Base-by-base conservation (phyloP, 2,329 filamentous ascomycete species). In the Metarhizium rileyi region DNA sequence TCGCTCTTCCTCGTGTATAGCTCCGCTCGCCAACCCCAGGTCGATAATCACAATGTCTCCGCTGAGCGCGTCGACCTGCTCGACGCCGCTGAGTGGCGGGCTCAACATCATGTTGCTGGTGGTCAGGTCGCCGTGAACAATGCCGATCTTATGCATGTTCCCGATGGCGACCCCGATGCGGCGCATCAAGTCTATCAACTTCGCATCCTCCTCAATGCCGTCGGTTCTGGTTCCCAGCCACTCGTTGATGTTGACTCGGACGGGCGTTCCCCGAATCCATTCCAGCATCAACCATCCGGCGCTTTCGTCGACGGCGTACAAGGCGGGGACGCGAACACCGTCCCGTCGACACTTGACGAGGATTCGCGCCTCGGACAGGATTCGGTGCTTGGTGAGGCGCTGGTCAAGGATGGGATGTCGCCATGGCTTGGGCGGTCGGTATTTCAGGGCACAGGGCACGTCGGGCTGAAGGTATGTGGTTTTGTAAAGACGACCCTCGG, bases 21-120 rank as follows among this genome's bases (percentile, higher is more conserved):
- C 87, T 68, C 91, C 86, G 57, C 80, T 84, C 14, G 90, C 90
- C 20, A 98, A 79, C 0, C 93, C 93, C 62, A 98, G 94, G 70
- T 98, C 93, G 64, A 97, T 97, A 35, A 97, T 73, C 22, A 95
- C 83, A 51, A 98, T 78, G 48, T 94, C 85, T 2, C 89, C 90
- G 1, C 79, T 74, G 50, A 83, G 60, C 2, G 59, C 52, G 22
- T 52, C 47, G 20, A 54, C 57, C 10, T 55, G 56, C n/a, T 46
- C 53, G 16, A 49, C 52, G 41, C 52, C 41, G n/a, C 57, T 55
- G 38, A 55, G 25, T 48, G 58, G 49, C 52, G 61, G 61, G 14
- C 74, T 73, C 57, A 97, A 64, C 84, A 98, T 96, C 71, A 98
- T 77, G 69, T 98, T 98, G 70, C 90, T 96, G 55, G 90, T 98